Base-by-base conservation (phyloP, 495 filamentous ascomycete species). In the Penicillium crystallinum region DNA sequence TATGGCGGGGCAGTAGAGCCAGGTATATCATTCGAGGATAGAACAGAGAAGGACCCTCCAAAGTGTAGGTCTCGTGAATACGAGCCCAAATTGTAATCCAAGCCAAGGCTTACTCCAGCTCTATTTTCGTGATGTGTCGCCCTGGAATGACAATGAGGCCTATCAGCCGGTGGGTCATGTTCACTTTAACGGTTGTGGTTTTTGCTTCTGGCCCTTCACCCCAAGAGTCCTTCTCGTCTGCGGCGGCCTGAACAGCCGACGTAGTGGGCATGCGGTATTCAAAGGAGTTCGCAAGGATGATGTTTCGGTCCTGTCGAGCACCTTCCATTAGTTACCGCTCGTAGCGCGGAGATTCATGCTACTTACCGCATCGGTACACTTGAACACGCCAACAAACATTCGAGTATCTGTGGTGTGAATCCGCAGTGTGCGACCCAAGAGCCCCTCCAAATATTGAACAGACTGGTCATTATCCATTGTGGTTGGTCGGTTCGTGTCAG, bases 81-180 rank as follows among this genome's bases (percentile, higher is more conserved):
- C 38, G 49, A 58, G 59, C 45, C 49, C 37, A 55, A 53, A 49
- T 55, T 25, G 27, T 25, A 35, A 17, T n/a, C n/a, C n/a, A n/a
- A n/a, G n/a, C 31, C 34, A 54, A 55, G 18, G 57, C 67, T 58
- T 91, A 88, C 66, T 97, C 91, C 30, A 89, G 77, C 70, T 97
- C 92, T 55, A 98, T 91, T 72, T 84, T 90, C 53, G 77, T 83
- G 54, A 98, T 89, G 61, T 91, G 77, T 55, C 87, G 73, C 12
- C 95, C 92, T 1, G 95, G 93, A 8, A 97, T 81, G 7, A 96
- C 91, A 29, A 98, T 86, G 7, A 97, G 74, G 0, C 93, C 93
- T 37, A 98, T 82, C 61, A 89, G 90, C 23, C 93, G 81, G 56
- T 85, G 88, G 12, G 82, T 88, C 83, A 96, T 87, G 59, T 87